Evolutionary conservation across 305 asterid genomes (phyloP), one percentile per base, ranked within the genome.

Genomic region (Plantago coronopus): DNA sequence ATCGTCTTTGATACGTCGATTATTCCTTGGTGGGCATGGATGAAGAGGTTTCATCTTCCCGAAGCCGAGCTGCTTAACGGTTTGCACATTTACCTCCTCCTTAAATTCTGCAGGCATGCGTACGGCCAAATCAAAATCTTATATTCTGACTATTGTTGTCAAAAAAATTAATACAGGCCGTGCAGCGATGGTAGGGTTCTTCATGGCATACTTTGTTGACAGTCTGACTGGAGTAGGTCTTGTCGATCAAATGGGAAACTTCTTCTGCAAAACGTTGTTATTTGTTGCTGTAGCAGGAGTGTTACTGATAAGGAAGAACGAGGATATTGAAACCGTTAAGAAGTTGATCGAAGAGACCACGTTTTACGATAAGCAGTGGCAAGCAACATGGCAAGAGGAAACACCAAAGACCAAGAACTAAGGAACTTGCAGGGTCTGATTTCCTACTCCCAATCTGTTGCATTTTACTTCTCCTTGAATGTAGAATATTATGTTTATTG

Each of bases 11-110:
- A 91, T 78, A 88, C 97, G 50, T 78, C 97, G 37, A 83, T 83
- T 31, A 71, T 91, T 72, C 97, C 98, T 56, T 91, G 98, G 98
- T 91, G 98, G 98, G 91, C 93, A 59, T 91, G 98, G 96, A 80
- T 83, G 74, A 88, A 88, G 73, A 81, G 97, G 73, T 89, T 86
- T 65, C 98, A 91, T 79, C 98, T 91, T 56, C 96, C 98, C 0
- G 98, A 91, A 81, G 98, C 98, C 27, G 98, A 91, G 67, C 76
- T 85, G 43, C 98, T 91, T 8, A 91, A 91, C 23, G 97, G 98
- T 89, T 61, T 46, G 81, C 62, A 66, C 55, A 66, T 42, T 43
- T 61, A 34, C 7, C 40, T 34, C 40, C 9, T 34, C 8, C 40
- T 6, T 34, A 3, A 34, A 9, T 12, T 34, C 9, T 34, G 7